Evolutionary conservation across 192 early-diverging fungal genomes (phyloP).

Genomic region (Fimicolochytrium jonesii): DNA sequence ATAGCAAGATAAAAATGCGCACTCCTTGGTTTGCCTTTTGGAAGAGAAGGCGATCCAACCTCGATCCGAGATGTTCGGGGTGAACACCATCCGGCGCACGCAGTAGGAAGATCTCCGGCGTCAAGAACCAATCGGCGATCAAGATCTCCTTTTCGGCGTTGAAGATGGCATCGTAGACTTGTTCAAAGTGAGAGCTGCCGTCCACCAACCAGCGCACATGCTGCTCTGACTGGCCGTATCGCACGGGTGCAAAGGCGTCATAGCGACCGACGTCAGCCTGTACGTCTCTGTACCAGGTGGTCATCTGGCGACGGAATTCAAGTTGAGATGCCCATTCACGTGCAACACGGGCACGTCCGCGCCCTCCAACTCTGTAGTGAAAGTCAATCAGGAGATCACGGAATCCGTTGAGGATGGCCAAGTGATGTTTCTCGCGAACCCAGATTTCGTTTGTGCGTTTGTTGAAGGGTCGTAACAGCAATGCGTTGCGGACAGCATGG

Average conservation of each 20-base stretch:
- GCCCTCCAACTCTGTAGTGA: slow-evolving; percentile 4
- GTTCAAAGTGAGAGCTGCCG: slow-evolving; percentile 26
- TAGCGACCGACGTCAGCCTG: slow-evolving; percentile 38
- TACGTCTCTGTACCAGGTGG: slow-evolving; percentile 12
- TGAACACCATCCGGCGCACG: slow-evolving; percentile 73
- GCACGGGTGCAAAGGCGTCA: slow-evolving; percentile 71
- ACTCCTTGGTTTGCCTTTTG: slow-evolving; percentile 79
- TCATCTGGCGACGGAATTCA: slow-evolving; percentile 10
- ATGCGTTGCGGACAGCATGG: slow-evolving; percentile 15
- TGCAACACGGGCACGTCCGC: slow-evolving; percentile 4
- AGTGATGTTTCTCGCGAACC: slow-evolving; percentile 16
- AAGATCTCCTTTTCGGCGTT: slow-evolving; percentile 25
- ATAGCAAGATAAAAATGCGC: slow-evolving; percentile 77
- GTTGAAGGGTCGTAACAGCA: slow-evolving; percentile 22
- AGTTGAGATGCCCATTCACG: slow-evolving; percentile 21
- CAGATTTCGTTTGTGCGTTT: slow-evolving; percentile 25
- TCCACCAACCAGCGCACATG: slow-evolving; percentile 23
- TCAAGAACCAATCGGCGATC: slow-evolving; percentile 74
- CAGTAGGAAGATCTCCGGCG: slow-evolving; percentile 79
- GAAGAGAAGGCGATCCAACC: slow-evolving; percentile 74
- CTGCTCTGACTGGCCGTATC: slow-evolving; percentile 26
- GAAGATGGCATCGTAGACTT: slow-evolving; percentile 11
- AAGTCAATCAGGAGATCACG: slow-evolving; percentile 25
- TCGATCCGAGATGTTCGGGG: slow-evolving; percentile 38
- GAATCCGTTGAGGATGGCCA: slow-evolving; percentile 29